Evolutionary conservation across 78 protist species (phyloP).

Genomic region (Pigoraptor vietnamica): DNA sequence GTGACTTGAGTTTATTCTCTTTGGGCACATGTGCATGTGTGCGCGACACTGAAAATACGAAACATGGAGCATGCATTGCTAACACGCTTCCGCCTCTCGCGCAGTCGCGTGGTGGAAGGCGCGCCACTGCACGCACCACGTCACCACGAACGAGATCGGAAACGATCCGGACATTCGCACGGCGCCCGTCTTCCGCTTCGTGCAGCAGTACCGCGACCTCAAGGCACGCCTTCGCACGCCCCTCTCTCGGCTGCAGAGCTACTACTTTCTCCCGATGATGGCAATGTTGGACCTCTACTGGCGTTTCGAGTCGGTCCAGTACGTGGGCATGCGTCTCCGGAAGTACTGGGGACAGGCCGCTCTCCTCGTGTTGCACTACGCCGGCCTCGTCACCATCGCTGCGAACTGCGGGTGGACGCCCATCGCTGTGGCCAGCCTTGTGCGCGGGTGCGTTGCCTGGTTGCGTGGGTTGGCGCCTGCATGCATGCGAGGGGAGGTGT

Average conservation of each 20-base stretch:
- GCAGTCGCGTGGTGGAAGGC: conserved; percentile 18
- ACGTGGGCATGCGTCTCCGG: neutral
- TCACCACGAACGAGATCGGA: conserved; percentile 13
- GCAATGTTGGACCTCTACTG: neutral
- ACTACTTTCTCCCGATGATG: conserved; percentile 7
- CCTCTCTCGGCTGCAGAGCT: neutral
- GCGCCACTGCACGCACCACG: conserved; percentile 16
- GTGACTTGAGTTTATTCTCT: no score
- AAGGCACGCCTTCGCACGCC: neutral
- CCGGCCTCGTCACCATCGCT: neutral
- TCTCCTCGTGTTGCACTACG: neutral
- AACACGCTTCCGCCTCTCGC: no score
- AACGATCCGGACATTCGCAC: conserved; percentile 15
- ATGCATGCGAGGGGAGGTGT: no score
- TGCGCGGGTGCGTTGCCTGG: neutral
- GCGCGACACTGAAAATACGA: no score
- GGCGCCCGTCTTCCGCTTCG: conserved; percentile 8
- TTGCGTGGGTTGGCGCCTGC: neutral
- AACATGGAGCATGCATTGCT: no score
- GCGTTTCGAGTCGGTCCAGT: conserved; percentile 5
- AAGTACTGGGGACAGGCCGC: neutral
- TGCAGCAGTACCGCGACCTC: conserved; percentile 1
- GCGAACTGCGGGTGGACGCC: neutral
- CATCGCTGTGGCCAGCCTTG: neutral
- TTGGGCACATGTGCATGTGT: no score